Percentiles rank a stretch among this genome's conserved stretches.
These are phyloP conservation scores for Corylus americana DNA, from an alignment of 306 rosid species.

Conservation along the genomic window DNA sequence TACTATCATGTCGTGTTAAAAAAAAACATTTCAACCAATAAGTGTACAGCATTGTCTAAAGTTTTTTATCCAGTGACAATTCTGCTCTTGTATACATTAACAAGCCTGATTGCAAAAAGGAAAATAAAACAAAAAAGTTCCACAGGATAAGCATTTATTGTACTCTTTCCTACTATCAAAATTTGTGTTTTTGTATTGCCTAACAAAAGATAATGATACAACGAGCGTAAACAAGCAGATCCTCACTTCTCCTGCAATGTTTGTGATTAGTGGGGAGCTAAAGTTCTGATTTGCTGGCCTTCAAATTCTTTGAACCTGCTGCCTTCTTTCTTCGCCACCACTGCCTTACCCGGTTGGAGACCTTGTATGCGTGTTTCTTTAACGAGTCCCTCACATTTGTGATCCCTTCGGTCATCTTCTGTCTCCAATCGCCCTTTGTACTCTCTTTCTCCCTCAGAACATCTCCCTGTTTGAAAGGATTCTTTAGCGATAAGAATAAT, in stretches of 20 bases:
- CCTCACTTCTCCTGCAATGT: slow-evolving; percentile 21
- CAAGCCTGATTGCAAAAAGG: neutral
- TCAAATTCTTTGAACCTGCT: slow-evolving; percentile 46
- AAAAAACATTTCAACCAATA: no score
- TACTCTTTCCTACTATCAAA: slow-evolving; percentile 10
- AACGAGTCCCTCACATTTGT: slow-evolving; percentile 47
- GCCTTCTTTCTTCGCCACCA: slow-evolving; percentile 68
- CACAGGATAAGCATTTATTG: neutral
- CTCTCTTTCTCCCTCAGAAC: slow-evolving; percentile 60
- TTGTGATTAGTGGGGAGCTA: slow-evolving; percentile 31
- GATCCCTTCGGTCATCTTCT: slow-evolving; percentile 49
- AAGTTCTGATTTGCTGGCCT: slow-evolving; percentile 64
- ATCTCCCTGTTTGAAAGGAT: slow-evolving; percentile 54
- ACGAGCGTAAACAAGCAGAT: slow-evolving; percentile 13
- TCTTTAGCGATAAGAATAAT: neutral
- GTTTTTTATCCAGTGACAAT: neutral
- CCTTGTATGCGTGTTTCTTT: slow-evolving; percentile 66
- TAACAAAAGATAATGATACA: slow-evolving; percentile 17
- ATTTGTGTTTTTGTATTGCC: slow-evolving; percentile 9
- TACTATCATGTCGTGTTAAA: no score
- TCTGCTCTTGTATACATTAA: neutral
- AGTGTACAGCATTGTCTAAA: no score
- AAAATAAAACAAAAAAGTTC: neutral
- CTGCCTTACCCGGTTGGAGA: slow-evolving; percentile 45
- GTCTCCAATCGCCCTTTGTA: slow-evolving; percentile 60